Base-by-base conservation (phyloP, 345 rosid genomes). In the Raphanus sativus region DNA sequence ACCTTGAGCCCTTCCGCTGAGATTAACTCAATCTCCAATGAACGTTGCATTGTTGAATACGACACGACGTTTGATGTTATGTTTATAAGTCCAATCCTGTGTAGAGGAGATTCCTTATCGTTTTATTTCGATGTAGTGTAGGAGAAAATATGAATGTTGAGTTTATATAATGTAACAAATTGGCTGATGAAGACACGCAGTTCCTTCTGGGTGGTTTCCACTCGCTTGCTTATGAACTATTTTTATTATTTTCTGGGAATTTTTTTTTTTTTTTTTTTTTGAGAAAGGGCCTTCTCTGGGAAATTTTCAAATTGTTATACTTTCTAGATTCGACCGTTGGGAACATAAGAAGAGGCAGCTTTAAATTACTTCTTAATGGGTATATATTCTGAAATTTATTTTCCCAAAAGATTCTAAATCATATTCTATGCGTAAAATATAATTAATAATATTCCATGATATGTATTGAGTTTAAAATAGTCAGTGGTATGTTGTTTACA, bases 1-100 rank as follows among this genome's bases (percentile, higher is more conserved):
- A 83, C 17, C 8, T 78, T 75, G 12, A 91, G 85, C 42, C 85
- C 86, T 74, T 91, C 93, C 8, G 84, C 91, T 0, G 95, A 88
- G 17, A 89, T 79, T 2, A 84, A 11, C 2, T 87, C 85, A 65
- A 89, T 74, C 81, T 89, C 94, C 2, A 93, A 4, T 33, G 54
- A 48, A 29, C 81, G 76, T 4, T 64, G 40, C 63, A 68, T 16
- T 59, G 73, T 6, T 63, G 79, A 1, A 32, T 80, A 64, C 62
- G 79, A 32, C 80, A 61, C 67, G 73, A 8, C 12, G 15, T 62
- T 13, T 17, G 54, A 11, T 60, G 11, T 61, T n/a, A 21, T 70
- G 4, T 55, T 21, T 38, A 78, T 78, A 66, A 72, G 64, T 48
- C 42, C 12, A 65, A 71, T n/a, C 48, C 52, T 65, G n/a, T 67